Percentiles rank a stretch among this genome's conserved stretches.
Conservation (phyloP, 208 protist species). For the Polymyxa betae region DNA sequence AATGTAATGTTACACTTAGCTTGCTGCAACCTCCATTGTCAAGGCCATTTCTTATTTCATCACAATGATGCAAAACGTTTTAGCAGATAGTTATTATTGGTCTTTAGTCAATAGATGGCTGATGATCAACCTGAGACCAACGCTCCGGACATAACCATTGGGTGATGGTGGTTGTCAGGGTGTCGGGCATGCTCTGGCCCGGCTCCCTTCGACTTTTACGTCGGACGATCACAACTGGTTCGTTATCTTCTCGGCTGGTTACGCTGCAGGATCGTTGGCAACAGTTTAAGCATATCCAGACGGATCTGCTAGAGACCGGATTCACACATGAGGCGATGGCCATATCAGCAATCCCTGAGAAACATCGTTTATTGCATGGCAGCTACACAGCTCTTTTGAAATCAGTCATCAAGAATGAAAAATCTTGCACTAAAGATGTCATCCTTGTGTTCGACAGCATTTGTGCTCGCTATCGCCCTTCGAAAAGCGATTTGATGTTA, state of each 20-base stretch:
- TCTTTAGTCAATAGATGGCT: too few species aligned
- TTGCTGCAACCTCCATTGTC: too few species aligned
- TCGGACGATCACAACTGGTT: too few species aligned
- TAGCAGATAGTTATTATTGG: too few species aligned
- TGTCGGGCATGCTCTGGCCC: too few species aligned
- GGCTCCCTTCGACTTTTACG: too few species aligned
- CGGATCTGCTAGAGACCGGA: neutral
- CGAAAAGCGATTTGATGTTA: neutral
- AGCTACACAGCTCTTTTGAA: neutral
- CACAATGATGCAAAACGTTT: too few species aligned
- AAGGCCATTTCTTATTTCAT: too few species aligned
- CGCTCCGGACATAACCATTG: too few species aligned
- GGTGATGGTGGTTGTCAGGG: too few species aligned
- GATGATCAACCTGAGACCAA: too few species aligned
- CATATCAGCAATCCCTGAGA: neutral
- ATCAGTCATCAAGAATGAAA: neutral
- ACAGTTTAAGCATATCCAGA: neutral
- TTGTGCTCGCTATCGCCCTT: slow-evolving; percentile 1
- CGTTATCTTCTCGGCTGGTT: neutral
- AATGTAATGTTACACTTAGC: too few species aligned
- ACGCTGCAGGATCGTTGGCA: slow-evolving; percentile 19
- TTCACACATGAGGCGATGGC: neutral
- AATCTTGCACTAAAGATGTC: neutral
- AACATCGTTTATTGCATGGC: neutral
- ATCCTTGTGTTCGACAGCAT: slow-evolving; percentile 36